Evolutionary conservation across 805 yeast species (phyloP), one percentile per base, ranked within the genome.

Genomic region (Yarrowia phangngaensis): DNA sequence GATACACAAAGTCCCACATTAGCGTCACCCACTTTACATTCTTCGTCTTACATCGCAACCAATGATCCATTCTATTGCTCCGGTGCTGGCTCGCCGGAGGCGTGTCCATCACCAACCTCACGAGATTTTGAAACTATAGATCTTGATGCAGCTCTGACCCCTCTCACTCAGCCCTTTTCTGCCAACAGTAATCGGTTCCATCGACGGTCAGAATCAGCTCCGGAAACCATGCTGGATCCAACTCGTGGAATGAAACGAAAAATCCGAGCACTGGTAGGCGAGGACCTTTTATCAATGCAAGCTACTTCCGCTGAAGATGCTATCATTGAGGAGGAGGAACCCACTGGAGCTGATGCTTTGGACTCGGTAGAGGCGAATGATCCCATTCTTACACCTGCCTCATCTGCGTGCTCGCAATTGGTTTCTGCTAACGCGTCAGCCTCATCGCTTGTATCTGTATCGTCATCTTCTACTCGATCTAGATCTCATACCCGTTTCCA

Each of bases 171-270:
- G 56, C 41, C 38, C 22, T 46, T 50, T 28, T 40, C 33, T 13
- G 17, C 31, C 52, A 23, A 19, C 52, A 8, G 32, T 52, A n/a
- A n/a, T 32, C 50, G 55, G 24, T 54, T 63, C 5, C 80, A 76
- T 58, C 67, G 78, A 56, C 67, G 80, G 51, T 67, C 79, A 1
- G 81, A 76, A 58, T 72, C 78, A 30, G 80, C 81, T 0, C 80
- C 80, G 6, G 78, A 76, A 23, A 64, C 72, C 43, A 66, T 51
- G 13, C 17, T 52, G 15, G 53, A 52, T 36, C 50, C 49, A 16
- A 48, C 55, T 15, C 52, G 47, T 26, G 52, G 50, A 15, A 43
- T 31, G 46, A 51, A 41, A 29, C 48, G 48, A 4, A 41, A 41
- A 16, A 41, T 29, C 29, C 34, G 35, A 28, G 35, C 35, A 27